Percentiles rank a stretch among this genome's conserved stretches.
Evolutionary conservation across 768 basidiomycete species (phyloP).

Genomic region (Phlebiopsis flavidoalba): DNA sequence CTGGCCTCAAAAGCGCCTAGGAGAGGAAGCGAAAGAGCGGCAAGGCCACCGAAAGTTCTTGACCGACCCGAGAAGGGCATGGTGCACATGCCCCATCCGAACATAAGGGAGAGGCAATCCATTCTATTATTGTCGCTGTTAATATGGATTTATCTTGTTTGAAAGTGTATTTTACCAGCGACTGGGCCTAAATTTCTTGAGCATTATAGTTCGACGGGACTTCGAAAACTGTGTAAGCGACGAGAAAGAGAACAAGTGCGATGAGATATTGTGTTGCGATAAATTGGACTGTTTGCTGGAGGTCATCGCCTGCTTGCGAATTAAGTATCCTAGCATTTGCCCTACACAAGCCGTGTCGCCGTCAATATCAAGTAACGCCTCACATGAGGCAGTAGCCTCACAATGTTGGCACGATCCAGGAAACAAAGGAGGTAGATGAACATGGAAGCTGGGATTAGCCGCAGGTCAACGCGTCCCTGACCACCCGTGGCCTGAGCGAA

Average conservation of each 20-base stretch:
- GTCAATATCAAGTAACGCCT: neutral
- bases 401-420: constrained; percentile 20
- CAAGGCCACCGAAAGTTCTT: constrained; percentile 55
- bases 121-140: constrained; percentile 37
- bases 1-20: constrained; percentile 69
- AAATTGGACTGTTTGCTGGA: constrained; percentile 26
- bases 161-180: constrained; percentile 25
- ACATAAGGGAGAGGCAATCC: constrained; percentile 33
- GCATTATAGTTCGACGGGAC: constrained; percentile 35
- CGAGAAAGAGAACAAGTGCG: constrained; percentile 34
- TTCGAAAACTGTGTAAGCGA: constrained; percentile 36
- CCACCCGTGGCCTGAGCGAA: no score
- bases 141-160: neutral
- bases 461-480: neutral
- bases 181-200: constrained; percentile 32
- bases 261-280: constrained; percentile 29
- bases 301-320: constrained; percentile 24
- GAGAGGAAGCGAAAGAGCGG: constrained; percentile 51
- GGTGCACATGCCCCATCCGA: constrained; percentile 33
- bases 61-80: constrained; percentile 24
- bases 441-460: constrained; percentile 15
- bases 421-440: constrained; percentile 18
- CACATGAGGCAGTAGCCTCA: neutral
- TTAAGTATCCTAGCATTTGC: constrained; percentile 28
- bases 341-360: neutral